Conservation (phyloP, 2,329 filamentous ascomycete species). For the Camillea tinctor region DNA sequence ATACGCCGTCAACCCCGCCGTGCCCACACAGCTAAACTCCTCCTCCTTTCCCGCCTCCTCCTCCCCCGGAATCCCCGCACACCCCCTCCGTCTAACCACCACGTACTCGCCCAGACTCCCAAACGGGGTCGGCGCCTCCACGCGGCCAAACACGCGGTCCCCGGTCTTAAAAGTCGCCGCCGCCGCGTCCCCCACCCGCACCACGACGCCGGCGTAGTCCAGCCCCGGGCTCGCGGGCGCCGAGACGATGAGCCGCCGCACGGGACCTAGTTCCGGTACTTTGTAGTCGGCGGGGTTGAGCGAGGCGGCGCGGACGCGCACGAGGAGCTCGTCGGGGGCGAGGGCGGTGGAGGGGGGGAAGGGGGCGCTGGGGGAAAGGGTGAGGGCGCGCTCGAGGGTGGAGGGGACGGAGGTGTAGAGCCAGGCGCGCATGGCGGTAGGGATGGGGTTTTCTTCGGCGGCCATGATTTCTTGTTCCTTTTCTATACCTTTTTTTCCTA, state of each 20-base stretch:
- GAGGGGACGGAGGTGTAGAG: slow-evolving; percentile 46
- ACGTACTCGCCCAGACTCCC: slow-evolving; percentile 45
- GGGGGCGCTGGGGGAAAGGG: slow-evolving; percentile 41
- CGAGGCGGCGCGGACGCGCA: slow-evolving; percentile 51
- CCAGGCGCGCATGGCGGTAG: slow-evolving; percentile 54
- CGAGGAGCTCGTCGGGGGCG: slow-evolving; percentile 47
- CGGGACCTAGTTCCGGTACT: slow-evolving; percentile 47
- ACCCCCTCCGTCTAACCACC: slow-evolving; percentile 26
- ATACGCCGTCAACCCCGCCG: slow-evolving; percentile 48
- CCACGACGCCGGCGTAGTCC: slow-evolving; percentile 48
- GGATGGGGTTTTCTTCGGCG: background rate
- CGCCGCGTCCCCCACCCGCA: background rate
- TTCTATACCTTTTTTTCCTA: too few relatives aligned
- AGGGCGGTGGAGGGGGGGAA: slow-evolving; percentile 34
- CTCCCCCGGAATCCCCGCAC: slow-evolving; percentile 38
- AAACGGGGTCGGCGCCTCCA: slow-evolving; percentile 28
- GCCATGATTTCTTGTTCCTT: slow-evolving; percentile 2
- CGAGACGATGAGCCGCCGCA: slow-evolving; percentile 38
- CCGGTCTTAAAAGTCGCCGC: slow-evolving; percentile 31
- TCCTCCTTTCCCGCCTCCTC: slow-evolving; percentile 24
- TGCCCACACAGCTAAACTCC: slow-evolving; percentile 42
- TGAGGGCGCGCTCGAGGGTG: slow-evolving; percentile 53
- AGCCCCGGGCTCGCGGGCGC: slow-evolving; percentile 47
- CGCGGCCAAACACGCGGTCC: slow-evolving; percentile 47
- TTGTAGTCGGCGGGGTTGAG: slow-evolving; percentile 68